Evolutionary conservation across 441 rosid species (phyloP), one percentile per base, ranked within the genome.

Genomic region (Hura crepitans): DNA sequence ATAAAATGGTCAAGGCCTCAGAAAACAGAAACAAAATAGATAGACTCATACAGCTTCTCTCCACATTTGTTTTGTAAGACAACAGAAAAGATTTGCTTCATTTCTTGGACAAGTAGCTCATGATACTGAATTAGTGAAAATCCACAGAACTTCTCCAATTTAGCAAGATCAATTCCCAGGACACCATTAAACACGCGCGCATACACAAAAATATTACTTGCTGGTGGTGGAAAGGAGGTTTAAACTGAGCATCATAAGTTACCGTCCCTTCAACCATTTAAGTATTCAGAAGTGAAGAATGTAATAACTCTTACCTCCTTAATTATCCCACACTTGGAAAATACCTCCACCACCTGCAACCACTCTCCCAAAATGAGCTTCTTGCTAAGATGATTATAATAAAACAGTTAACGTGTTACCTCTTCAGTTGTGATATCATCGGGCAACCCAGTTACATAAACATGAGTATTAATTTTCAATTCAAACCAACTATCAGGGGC

Each of bases 401-500:
- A 66, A 68, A 42, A 42, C 35, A 65, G 63, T 27, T 28, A 59
- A 73, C n/a, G 61, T 78, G 85, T 83, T 87, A 90, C 99, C 82
- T 95, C 98, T 77, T 90, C 98, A 14, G 79, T 50, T 23, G 93
- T 87, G 69, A 86, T 93, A 84, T 95, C 98, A 50, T 79, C 88
- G 55, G 99, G 99, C 83, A 95, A 80, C 71, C 99, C 99, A 75
- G 85, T 89, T 30, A 92, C 90, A 74, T 95, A 92, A 53, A 95
- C 87, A 84, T 95, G 92, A 3, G 98, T 89, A 80, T 95, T 95
- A 45, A 95, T 88, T 87, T 95, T 95, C 81, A 95, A 82, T 76
- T 95, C 96, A 82, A 95, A 95, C 99, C 99, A 95, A 70, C 90
- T 78, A 74, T 95, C 99, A 2, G 98, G 97, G 72, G 96, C 87